Evolutionary conservation across 2,329 filamentous ascomycete genomes (phyloP).

Genomic region (Monilinia fructigena): DNA sequence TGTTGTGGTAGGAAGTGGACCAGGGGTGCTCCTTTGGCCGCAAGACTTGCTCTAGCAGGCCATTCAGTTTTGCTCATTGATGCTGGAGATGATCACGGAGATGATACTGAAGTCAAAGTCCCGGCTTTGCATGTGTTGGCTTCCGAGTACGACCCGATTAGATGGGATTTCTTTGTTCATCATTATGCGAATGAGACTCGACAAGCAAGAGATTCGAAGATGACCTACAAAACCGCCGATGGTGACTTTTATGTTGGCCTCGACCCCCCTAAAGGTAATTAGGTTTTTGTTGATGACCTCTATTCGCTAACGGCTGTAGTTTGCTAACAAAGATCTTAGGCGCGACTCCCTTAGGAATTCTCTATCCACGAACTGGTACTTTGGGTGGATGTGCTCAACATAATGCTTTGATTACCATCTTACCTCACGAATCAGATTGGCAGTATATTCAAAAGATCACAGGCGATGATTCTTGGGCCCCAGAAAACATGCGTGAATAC

Average conservation of each 20-base stretch:
- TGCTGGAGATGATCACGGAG: conserved; percentile 52
- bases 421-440: conserved; percentile 33
- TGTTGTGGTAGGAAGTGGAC: conserved; percentile 53
- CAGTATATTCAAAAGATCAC: conserved; percentile 31
- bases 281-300: neutral
- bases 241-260: conserved; percentile 34
- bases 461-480: conserved; percentile 32
- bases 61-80: conserved; percentile 53
- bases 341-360: conserved; percentile 34
- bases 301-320: neutral
- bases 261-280: conserved; percentile 28
- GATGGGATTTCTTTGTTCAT: conserved; percentile 49
- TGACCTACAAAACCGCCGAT: conserved; percentile 42
- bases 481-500: conserved; percentile 45
- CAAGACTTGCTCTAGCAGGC: conserved; percentile 51
- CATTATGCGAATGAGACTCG: conserved; percentile 27
- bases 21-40: conserved; percentile 53
- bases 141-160: conserved; percentile 10
- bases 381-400: conserved; percentile 36
- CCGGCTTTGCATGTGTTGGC: neutral
- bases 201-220: conserved; percentile 27
- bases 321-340: conserved; percentile 19
- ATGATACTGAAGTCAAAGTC: conserved; percentile 28
- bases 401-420: conserved; percentile 31
- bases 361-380: conserved; percentile 39